Conservation (phyloP, 805 yeast genomes). For the Lipomyces kockii region DNA sequence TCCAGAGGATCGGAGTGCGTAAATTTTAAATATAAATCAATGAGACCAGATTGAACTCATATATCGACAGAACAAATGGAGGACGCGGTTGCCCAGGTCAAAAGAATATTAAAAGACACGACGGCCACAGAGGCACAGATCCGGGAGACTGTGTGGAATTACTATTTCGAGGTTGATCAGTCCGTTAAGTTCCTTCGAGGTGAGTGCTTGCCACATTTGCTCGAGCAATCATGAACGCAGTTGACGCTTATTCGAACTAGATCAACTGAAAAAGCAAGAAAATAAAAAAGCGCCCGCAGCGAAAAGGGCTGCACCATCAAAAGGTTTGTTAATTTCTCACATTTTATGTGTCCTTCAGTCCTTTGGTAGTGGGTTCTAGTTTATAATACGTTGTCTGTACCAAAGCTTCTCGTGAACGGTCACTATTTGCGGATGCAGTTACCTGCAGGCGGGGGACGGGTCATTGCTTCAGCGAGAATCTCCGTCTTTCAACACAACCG, state of each 20-base stretch:
- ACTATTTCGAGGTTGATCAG: conserved; percentile 60
- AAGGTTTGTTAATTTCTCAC: conserved; percentile 20
- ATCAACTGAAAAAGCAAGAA: conserved; percentile 32
- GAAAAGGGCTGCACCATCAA: conserved; percentile 6
- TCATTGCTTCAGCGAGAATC: neutral
- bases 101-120: conserved; percentile 43
- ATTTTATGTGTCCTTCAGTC: neutral
- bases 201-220: conserved; percentile 4
- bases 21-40: neutral
- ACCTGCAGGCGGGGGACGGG: neutral
- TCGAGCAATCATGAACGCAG: neutral
- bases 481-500: neutral
- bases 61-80: conserved; percentile 36
- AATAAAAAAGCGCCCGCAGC: conserved; percentile 22
- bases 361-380: conserved; percentile 7
- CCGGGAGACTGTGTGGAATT: conserved; percentile 63
- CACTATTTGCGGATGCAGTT: neutral
- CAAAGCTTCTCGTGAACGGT: conserved; percentile 11
- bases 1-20: conserved; percentile 41
- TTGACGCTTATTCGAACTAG: conserved; percentile 18
- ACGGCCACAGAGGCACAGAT: conserved; percentile 56
- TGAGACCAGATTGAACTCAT: neutral
- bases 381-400: conserved; percentile 16
- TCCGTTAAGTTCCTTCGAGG: conserved; percentile 54
- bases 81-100: conserved; percentile 38